Percentiles rank a stretch among this genome's conserved stretches.
phyloP scores from a whole-genome alignment of 1,284 basidiomycete genomes.

The Cutaneotrichosporon dermatis region DNA sequence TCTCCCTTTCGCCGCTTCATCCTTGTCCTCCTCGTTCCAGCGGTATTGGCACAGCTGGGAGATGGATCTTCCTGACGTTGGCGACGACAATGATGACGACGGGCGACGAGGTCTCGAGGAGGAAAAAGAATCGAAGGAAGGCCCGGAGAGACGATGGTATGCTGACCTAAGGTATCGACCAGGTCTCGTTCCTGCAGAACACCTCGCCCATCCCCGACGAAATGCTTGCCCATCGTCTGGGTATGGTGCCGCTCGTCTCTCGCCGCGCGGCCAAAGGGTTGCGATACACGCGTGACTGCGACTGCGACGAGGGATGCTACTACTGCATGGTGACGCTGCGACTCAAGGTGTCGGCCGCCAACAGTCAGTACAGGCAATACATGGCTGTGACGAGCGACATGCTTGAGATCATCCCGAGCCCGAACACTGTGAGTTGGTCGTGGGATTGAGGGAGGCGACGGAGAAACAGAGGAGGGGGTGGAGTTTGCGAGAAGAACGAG shows the following conservation, averaged over 20 bases:
- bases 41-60: too few relatives aligned
- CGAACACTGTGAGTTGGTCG: constrained; percentile 21
- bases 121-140: too few relatives aligned
- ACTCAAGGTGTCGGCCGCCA: constrained; percentile 39
- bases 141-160: too few relatives aligned
- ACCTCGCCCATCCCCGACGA: constrained; percentile 94
- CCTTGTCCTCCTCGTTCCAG: too few relatives aligned
- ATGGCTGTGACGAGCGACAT: constrained; percentile 47
- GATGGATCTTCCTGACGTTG: too few relatives aligned
- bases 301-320: constrained; percentile 50
- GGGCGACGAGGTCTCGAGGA: too few relatives aligned
- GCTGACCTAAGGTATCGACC: constrained; percentile 75
- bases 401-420: constrained; percentile 41
- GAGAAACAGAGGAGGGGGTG: too few relatives aligned
- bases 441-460: constrained; percentile 14
- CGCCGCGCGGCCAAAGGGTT: constrained; percentile 77
- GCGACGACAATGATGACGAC: too few relatives aligned
- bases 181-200: constrained; percentile 89
- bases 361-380: constrained; percentile 25
- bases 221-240: constrained; percentile 92
- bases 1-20: too few relatives aligned
- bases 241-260: constrained; percentile 87
- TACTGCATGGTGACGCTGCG: constrained; percentile 48
- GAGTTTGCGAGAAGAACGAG: too few relatives aligned
- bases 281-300: constrained; percentile 56